Evolutionary conservation across 768 basidiomycete genomes (phyloP).

Genomic region (Tulasnella sp.): DNA sequence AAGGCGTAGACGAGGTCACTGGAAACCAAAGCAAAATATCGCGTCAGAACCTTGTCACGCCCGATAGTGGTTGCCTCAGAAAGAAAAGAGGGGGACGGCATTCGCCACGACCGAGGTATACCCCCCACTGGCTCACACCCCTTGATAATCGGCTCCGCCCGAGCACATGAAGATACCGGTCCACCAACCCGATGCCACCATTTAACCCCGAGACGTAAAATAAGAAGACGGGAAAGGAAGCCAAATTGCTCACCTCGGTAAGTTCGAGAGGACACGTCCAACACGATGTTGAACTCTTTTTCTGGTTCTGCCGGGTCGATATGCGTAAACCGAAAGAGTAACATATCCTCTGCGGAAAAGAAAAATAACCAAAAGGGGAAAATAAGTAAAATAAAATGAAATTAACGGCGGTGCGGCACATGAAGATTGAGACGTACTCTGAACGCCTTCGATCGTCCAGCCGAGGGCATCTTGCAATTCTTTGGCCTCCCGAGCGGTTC

Average conservation of each 20-base stretch:
- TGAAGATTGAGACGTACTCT: background rate
- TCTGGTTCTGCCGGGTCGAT: conserved; percentile 52
- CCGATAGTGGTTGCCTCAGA: conserved; percentile 13
- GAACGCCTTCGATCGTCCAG: conserved; percentile 68
- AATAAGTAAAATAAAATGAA: background rate
- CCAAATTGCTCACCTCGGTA: conserved; percentile 56
- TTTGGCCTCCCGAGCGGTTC: conserved; percentile 12
- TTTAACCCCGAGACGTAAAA: background rate
- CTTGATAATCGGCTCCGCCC: background rate
- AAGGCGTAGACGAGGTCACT: conserved; percentile 79
- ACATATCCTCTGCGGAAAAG: conserved; percentile 43
- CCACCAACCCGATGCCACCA: background rate
- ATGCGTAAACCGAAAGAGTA: conserved; percentile 64
- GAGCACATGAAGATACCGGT: background rate
- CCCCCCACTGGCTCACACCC: background rate
- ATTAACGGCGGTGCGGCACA: background rate
- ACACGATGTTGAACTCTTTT: conserved; percentile 61
- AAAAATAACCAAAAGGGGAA: background rate
- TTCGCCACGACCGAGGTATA: background rate
- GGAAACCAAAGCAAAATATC: conserved; percentile 10
- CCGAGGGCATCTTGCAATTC: conserved; percentile 38
- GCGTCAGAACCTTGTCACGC: background rate
- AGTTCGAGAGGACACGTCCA: conserved; percentile 56
- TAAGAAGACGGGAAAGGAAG: background rate
- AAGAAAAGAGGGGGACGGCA: background rate